phyloP scores from a whole-genome alignment of 2,329 filamentous ascomycete species.

The Claviceps citrina region DNA sequence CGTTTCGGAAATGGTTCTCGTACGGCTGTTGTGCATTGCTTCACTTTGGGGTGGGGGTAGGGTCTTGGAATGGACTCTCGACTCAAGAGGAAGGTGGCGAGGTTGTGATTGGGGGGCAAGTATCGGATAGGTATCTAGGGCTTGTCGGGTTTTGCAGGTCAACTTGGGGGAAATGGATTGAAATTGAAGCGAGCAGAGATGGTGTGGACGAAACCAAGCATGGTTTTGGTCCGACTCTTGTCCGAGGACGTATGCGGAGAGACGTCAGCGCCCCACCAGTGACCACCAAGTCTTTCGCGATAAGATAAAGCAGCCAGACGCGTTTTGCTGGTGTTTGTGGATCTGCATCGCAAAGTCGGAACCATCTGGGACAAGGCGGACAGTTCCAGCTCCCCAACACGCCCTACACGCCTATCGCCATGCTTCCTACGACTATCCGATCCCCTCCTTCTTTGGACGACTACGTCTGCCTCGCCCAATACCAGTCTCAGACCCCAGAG shows the following conservation, averaged over 20 bases:
- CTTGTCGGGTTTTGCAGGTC: too few species aligned
- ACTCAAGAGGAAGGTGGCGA: background rate
- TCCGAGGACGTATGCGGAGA: background rate
- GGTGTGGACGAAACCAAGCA: too few species aligned
- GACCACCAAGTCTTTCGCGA: background rate
- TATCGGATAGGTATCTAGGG: too few species aligned
- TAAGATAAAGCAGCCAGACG: background rate
- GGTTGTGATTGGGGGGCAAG: background rate
- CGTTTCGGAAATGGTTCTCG: constrained; percentile 3
- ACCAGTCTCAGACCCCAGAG: constrained; percentile 55
- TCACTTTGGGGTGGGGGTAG: background rate
- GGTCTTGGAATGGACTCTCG: background rate
- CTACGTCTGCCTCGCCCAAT: constrained; percentile 51
- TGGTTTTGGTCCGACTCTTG: too few species aligned
- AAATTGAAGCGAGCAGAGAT: too few species aligned
- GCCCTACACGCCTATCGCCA: constrained; percentile 5
- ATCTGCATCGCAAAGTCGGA: too few species aligned
- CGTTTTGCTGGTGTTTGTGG: background rate
- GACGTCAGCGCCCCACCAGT: background rate
- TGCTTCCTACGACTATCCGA: constrained; percentile 40
- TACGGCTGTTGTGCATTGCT: constrained; percentile 22
- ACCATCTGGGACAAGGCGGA: too few species aligned
- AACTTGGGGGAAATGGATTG: too few species aligned
- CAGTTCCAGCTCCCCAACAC: too few species aligned
- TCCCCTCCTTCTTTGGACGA: constrained; percentile 39